Percentiles rank a stretch among this genome's conserved stretches.
phyloP scores from a whole-genome alignment of 169 alveolate genomes.

The Pseudocohnilembus persalinus region DNA sequence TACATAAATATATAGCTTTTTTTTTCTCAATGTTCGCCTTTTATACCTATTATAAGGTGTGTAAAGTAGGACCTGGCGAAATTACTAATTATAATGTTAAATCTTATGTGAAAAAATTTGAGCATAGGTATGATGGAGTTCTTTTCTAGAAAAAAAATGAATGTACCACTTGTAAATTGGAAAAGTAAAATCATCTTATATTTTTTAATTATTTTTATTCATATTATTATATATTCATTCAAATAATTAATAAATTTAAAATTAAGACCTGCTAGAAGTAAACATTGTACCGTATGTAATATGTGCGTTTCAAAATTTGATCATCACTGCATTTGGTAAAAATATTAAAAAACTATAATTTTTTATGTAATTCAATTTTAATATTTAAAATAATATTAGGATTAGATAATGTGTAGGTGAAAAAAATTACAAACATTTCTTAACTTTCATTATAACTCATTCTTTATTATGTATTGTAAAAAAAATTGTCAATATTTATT shows the following conservation, averaged over 20 bases:
- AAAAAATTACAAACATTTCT: slow-evolving; percentile 53
- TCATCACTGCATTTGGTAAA: slow-evolving; percentile 76
- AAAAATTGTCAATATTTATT: too few species aligned
- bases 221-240: slow-evolving; percentile 14
- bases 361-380: not conserved
- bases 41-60: slow-evolving; percentile 56
- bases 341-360: not conserved
- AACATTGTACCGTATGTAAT: slow-evolving; percentile 73
- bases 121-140: slow-evolving; percentile 45
- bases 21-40: slow-evolving; percentile 43
- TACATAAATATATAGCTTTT: slow-evolving; percentile 39
- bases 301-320: slow-evolving; percentile 73
- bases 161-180: slow-evolving; percentile 49
- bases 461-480: slow-evolving; percentile 39
- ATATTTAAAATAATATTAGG: not conserved
- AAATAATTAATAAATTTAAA: too few species aligned
- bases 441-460: slow-evolving; percentile 46
- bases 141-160: slow-evolving; percentile 34
- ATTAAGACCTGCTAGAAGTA: slow-evolving; percentile 63
- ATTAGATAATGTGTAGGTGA: slow-evolving; percentile 61
- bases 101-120: slow-evolving; percentile 42
- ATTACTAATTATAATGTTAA: slow-evolving; percentile 51
- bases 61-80: slow-evolving; percentile 61
- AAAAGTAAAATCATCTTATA: slow-evolving; percentile 32
- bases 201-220: slow-evolving; percentile 13